A percentile compares a stretch with the other conserved stretches of the same genome.
phyloP scores from a whole-genome alignment of 1,284 basidiomycete genomes.

The Austroboletus niveus region DNA sequence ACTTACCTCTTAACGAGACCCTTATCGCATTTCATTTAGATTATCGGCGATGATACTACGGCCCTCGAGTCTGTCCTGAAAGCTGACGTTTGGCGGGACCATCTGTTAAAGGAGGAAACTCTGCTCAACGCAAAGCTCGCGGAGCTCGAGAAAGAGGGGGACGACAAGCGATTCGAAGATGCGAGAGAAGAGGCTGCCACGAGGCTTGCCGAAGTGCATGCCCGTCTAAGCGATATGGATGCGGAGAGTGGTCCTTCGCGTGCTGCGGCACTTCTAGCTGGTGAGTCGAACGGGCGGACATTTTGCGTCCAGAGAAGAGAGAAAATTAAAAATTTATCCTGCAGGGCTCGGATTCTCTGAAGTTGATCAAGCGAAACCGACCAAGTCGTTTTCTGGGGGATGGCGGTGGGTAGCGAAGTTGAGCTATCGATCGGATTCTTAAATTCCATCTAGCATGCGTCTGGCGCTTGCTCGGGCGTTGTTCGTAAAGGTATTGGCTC shows the following conservation, averaged over 20 bases:
- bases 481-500: conserved; percentile 80
- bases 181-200: conserved; percentile 83
- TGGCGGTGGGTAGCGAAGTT: conserved; percentile 63
- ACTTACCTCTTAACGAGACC: not conserved
- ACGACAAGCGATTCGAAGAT: conserved; percentile 77
- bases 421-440: not conserved
- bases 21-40: conserved; percentile 39
- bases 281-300: conserved; percentile 36
- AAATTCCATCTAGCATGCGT: conserved; percentile 60
- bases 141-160: conserved; percentile 70
- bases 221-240: conserved; percentile 93
- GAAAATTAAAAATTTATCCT: not conserved
- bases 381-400: conserved; percentile 94
- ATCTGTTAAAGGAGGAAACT: conserved; percentile 80
- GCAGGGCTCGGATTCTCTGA: conserved; percentile 88
- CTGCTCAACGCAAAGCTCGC: conserved; percentile 71
- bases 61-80: conserved; percentile 95
- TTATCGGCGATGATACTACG: conserved; percentile 88
- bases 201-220: conserved; percentile 90
- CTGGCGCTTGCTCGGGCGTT: conserved; percentile 83
- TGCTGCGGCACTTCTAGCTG: conserved; percentile 87
- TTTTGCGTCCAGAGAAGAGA: too few species aligned
- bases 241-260: conserved; percentile 95
- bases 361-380: conserved; percentile 80
- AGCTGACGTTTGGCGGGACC: conserved; percentile 95